phyloP scores from a whole-genome alignment of 2,329 filamentous ascomycete species.

The Chaetomiaceae sp. region DNA sequence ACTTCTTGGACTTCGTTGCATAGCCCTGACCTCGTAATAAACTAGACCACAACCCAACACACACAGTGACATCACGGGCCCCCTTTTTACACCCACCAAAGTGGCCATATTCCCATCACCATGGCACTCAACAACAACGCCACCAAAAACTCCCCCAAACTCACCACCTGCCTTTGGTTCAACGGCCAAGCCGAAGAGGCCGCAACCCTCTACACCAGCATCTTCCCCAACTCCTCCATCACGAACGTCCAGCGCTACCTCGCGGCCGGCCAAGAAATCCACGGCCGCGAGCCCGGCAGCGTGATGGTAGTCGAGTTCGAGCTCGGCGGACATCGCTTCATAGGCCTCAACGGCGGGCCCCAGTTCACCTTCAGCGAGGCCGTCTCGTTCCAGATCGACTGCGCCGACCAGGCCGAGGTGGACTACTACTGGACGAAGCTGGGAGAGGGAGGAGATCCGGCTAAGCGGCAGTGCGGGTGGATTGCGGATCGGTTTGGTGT shows the following conservation, averaged over 20 bases:
- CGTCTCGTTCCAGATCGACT: conserved; percentile 41
- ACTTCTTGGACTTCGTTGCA: neutral
- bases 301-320: conserved; percentile 37
- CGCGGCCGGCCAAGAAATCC: conserved; percentile 29
- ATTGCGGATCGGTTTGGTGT: conserved; percentile 42
- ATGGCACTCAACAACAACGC: conserved; percentile 2
- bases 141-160: too few relatives aligned
- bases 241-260: conserved; percentile 30
- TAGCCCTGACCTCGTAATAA: neutral
- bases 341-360: conserved; percentile 41
- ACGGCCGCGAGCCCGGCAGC: conserved; percentile 26
- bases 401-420: conserved; percentile 42
- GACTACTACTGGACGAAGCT: conserved; percentile 45
- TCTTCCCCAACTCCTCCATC: conserved; percentile 39
- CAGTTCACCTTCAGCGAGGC: conserved; percentile 37
- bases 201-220: conserved; percentile 37
- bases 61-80: neutral
- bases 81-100: too few relatives aligned
- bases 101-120: neutral
- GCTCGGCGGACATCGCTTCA: conserved; percentile 37
- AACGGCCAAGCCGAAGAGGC: conserved; percentile 38
- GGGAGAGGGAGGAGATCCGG: conserved; percentile 35
- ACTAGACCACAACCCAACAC: neutral
- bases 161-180: conserved; percentile 39
- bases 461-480: conserved; percentile 41